Base-by-base conservation (phyloP, 1,139 yeast species). In the Suhomyces terraborum region DNA sequence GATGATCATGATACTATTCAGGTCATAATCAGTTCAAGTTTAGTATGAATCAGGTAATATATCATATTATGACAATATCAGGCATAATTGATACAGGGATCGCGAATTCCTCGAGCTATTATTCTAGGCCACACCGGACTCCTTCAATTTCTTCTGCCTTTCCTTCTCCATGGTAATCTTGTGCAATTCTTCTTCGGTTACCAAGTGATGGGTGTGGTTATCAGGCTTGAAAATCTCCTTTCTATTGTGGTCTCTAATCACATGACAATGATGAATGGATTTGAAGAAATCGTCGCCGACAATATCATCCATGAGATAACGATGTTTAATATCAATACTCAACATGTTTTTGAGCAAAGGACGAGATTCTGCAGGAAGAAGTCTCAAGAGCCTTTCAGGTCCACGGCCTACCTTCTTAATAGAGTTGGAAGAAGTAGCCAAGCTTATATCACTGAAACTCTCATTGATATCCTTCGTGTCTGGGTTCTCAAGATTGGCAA, bases 131-230 rank as follows among this genome's bases (percentile, higher is more conserved):
- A 36, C 40, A 8, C 40, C 40, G 4, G 53, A 43, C 10, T 50
- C 52, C 40, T 53, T 51, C 35, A 52, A 42, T 41, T 51, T 56
- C 52, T 66, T 63, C 39, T 62, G 48, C 47, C 66, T 52, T 13
- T 34, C 42, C 47, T 61, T 61, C 42, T 73, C 79, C 42, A 56
- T 59, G 27, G 69, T 66, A 7, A 75, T 50, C 48, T 67, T 68
- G 32, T 66, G 66, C 39, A 77, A 61, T 36, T 77, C 81, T 13
- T 77, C 80, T 48, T 79, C 84, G 1, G 82, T 73, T 2, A 80
- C 67, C 50, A 80, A 63, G 57, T 80, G 82, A 55, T 81, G 87
- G 13, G 52, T 60, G 51, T 81, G 85, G 35, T 65, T 64, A 23
- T 57, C 61, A 1, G 64, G 61, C 8, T 48, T 45, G 14, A 43